phyloP scores from a whole-genome alignment of 768 basidiomycete species.

The Tricholoma furcatifolium region DNA sequence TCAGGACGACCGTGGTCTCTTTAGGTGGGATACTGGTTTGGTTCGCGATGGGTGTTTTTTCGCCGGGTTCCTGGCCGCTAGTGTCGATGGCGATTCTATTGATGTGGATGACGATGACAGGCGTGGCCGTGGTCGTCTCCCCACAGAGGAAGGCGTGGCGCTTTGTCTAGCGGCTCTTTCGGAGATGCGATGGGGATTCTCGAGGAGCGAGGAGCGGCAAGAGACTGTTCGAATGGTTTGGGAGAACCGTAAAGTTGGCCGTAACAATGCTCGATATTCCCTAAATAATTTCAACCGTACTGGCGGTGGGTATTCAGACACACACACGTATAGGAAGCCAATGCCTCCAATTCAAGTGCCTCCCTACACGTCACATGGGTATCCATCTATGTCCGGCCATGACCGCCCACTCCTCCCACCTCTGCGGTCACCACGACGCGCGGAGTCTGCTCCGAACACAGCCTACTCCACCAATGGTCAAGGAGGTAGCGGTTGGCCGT shows the following conservation, averaged over 20 bases:
- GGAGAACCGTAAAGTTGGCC: conserved; percentile 41
- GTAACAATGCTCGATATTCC: conserved; percentile 15
- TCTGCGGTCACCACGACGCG: conserved; percentile 37
- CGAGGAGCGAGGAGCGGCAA: conserved; percentile 70
- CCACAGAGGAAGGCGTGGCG: conserved; percentile 44
- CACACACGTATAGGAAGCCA: conserved; percentile 12
- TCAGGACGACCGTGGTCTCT: conserved; percentile 45
- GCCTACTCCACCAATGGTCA: conserved; percentile 48
- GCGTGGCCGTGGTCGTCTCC: conserved; percentile 22
- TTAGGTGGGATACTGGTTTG: conserved; percentile 83
- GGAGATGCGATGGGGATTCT: conserved; percentile 82
- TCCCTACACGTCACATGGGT: conserved; percentile 21
- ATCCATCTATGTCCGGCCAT: conserved; percentile 17
- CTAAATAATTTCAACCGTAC: conserved; percentile 9
- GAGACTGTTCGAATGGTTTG: conserved; percentile 56
- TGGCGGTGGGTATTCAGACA: conserved; percentile 10
- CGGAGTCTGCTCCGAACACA: conserved; percentile 54
- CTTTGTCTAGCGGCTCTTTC: conserved; percentile 74
- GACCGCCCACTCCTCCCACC: conserved; percentile 50
- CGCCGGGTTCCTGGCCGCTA: conserved; percentile 75
- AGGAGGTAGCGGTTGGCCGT: conserved; percentile 51
- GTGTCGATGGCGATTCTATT: conserved; percentile 46
- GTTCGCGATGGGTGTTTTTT: conserved; percentile 91
- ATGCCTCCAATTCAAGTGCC: conserved; percentile 14
- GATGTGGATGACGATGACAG: conserved; percentile 37